A percentile compares a stretch with the other conserved stretches of the same genome.
Evolutionary conservation across 179 eudicot genomes (phyloP).

Genomic region (Patellifolia procumbens): DNA sequence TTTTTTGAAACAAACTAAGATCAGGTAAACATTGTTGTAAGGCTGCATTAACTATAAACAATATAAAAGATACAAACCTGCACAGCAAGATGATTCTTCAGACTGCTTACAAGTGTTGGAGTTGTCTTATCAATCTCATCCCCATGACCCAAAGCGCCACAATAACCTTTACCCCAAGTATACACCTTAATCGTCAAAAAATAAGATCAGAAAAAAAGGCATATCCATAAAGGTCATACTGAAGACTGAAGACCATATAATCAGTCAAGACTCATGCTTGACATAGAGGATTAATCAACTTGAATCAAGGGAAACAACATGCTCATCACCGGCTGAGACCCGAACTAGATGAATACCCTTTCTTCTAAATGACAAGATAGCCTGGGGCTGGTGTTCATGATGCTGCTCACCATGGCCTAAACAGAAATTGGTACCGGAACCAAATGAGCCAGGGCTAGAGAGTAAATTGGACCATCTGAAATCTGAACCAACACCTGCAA

Average conservation of each 20-base stretch:
- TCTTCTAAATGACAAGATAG: no score
- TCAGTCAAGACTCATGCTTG: not conserved
- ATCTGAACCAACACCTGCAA: constrained; percentile 65
- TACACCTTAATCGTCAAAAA: no score
- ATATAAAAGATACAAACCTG: constrained; percentile 29
- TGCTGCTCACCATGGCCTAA: no score
- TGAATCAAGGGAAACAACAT: constrained; percentile 94
- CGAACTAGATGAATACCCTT: constrained; percentile 76
- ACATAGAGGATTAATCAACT: constrained; percentile 6
- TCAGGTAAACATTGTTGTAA: not conserved
- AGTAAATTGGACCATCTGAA: constrained; percentile 85
- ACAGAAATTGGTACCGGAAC: constrained; percentile 84
- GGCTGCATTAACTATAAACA: not conserved
- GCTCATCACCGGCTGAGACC: constrained; percentile 98
- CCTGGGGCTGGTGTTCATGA: no score
- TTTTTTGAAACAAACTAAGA: not conserved
- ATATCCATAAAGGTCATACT: constrained; percentile 3
- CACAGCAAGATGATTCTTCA: no score
- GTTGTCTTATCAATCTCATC: no score
- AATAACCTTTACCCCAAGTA: no score
- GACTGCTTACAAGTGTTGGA: no score
- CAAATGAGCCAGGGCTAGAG: constrained; percentile 67
- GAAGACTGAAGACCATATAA: constrained; percentile 1
- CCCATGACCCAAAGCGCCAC: no score
- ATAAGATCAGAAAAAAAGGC: not conserved